Evolutionary conservation across 352 stramenopile genomes (phyloP).

Genomic region (Phytophthora constricta): DNA sequence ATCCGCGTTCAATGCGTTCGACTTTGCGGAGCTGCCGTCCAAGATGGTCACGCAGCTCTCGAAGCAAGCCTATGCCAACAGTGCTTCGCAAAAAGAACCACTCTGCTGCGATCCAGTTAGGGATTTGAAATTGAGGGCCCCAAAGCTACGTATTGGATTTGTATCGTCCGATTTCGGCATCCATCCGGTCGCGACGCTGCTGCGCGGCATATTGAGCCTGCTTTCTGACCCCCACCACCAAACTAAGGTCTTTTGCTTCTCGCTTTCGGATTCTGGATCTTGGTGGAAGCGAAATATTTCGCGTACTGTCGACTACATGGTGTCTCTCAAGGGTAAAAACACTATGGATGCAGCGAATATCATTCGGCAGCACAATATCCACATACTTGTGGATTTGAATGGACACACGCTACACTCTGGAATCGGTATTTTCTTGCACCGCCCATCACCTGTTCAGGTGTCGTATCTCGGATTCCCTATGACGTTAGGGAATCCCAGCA

Average conservation of each 20-base stretch:
- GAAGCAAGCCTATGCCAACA: slow-evolving; percentile 19
- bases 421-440: slow-evolving; percentile 66
- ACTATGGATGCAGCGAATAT: slow-evolving; percentile 48
- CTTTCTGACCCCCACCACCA: slow-evolving; percentile 42
- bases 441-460: slow-evolving; percentile 71
- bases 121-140: slow-evolving; percentile 34
- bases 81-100: slow-evolving; percentile 2
- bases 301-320: slow-evolving; percentile 62
- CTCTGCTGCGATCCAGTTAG: slow-evolving; percentile 24
- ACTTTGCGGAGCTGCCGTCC: slow-evolving; percentile 53
- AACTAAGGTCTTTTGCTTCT: slow-evolving; percentile 76
- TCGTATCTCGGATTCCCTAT: slow-evolving; percentile 82
- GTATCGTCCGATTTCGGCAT: slow-evolving; percentile 86
- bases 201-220: slow-evolving; percentile 68
- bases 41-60: slow-evolving; percentile 35
- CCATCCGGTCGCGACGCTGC: slow-evolving; percentile 74
- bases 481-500: slow-evolving; percentile 61
- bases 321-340: slow-evolving; percentile 72
- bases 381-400: slow-evolving; percentile 86
- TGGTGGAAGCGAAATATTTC: slow-evolving; percentile 90
- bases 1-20: slow-evolving; percentile 42
- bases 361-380: slow-evolving; percentile 61
- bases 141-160: slow-evolving; percentile 65
- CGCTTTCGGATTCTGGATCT: slow-evolving; percentile 55
- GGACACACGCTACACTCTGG: slow-evolving; percentile 84